Evolutionary conservation across 352 stramenopile species (phyloP), one percentile per base, ranked within the genome.

Genomic region (Pythium aquatile): DNA sequence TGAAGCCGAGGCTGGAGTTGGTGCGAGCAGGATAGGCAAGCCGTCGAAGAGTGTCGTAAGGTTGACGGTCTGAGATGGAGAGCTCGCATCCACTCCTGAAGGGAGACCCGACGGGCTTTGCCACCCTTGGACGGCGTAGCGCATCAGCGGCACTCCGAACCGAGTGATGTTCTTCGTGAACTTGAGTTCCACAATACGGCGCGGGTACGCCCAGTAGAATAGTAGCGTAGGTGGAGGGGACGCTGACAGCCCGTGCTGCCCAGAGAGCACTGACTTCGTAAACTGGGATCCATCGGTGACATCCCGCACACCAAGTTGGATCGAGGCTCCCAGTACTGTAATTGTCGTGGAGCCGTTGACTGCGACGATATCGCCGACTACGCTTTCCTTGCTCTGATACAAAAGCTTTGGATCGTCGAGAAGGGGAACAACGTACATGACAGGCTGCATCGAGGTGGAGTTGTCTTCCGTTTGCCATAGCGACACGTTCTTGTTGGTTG

Each of bases 241-340:
- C 2, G 14, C 17, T 2, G 39, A 72, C 58, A 8, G 58, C 42
- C 0, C 46, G 47, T 10, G 37, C 63, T 11, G 58, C 49, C 60
- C 68, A 9, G 69, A 44, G 17, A 81, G 55, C 8, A 88, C 35
- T 1, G 68, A 68, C 1, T 76, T 90, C 20, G 73, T 75, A 68
- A 90, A 90, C 55, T 88, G 79, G 6, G 79, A 86, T 8, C 81
- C 72, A 32, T 90, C 79, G 0, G 79, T 88, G 11, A 76, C 63
- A 4, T 74, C 66, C 20, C 69, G 33, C 5, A 48, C 56, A 3
- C 24, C 61, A 9, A 88, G 62, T 29, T 64, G 48, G 6, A 81
- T 65, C 8, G 49, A 57, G 29, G 69, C 53, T 13, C 70, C 77
- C 49, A 73, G 75, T 1, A 80, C 63, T 20, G 66, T 61, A 46